Evolutionary conservation across 2,329 filamentous ascomycete genomes (phyloP), one percentile per base, ranked within the genome.

Genomic region (Penicillium fuscoglaucum): DNA sequence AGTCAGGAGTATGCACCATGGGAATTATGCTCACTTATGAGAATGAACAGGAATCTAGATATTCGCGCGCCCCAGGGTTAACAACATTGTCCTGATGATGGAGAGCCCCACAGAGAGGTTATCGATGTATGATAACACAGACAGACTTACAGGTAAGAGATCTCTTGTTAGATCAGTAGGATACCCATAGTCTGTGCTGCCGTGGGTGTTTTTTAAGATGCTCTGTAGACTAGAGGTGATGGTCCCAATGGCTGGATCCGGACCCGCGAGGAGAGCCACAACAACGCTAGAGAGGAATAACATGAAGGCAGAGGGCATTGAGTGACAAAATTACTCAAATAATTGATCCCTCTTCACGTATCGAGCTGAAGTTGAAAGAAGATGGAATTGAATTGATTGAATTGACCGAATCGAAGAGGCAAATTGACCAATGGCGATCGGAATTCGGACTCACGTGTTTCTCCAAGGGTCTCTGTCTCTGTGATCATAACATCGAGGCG

Each of bases 121-220:
- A 40, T 33, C 8, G 7, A 9, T 19, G 4, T 26, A 17, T 48
- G 10, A 33, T 28, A 28, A 10, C 28, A 26, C 13, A 24, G 2
- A 37, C 35, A 12, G 28, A 75, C 77, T 66, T 66, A 83, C 81
- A 41, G 85, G 85, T 31, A 85, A 66, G 60, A 87, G 84, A 1
- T 80, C 83, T 59, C 84, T 78, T 1, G 85, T 87, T 21, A 87
- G 76, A 66, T 85, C 82, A 0, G 85, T 87, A 0, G 85, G 85
- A 71, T 87, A 87, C 19, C 71, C 78, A 71, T 87, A 87, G 21
- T 81, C 74, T 10, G 78, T 72, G 47, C 78, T 79, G 24, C 76
- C 71, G 64, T 84, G 78, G 6, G 83, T 84, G 63, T 84, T 81
- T 55, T 78, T 75, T 52, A 87, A 70, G 52, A 87, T 82, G 58